phyloP scores from a whole-genome alignment of 106 monocot genomes.

The Acanthochlamys bracteata region DNA sequence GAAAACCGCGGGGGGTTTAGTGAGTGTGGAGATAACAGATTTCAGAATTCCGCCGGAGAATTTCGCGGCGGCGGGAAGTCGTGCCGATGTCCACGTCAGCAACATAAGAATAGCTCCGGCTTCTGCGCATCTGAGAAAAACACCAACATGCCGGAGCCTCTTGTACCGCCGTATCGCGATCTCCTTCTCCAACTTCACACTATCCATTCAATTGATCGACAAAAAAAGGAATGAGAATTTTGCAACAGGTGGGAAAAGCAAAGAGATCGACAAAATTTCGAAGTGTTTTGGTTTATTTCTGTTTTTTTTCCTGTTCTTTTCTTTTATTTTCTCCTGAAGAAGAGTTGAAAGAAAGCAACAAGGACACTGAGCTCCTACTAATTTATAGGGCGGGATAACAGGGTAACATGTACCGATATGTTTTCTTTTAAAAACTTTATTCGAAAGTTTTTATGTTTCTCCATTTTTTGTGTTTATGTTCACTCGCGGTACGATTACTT shows the following conservation, averaged over 20 bases:
- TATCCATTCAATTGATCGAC: slow-evolving; percentile 3
- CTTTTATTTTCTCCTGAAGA: too few relatives aligned
- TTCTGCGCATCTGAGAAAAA: slow-evolving; percentile 22
- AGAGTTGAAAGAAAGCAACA: too few relatives aligned
- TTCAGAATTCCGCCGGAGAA: slow-evolving; percentile 24
- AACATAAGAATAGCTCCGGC: slow-evolving; percentile 16
- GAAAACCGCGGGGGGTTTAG: slow-evolving; percentile 46
- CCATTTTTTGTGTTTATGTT: too few relatives aligned
- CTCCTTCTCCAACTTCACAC: slow-evolving; percentile 22
- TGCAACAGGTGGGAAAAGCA: too few relatives aligned
- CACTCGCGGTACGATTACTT: too few relatives aligned
- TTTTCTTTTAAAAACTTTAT: not conserved
- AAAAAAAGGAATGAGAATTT: too few relatives aligned
- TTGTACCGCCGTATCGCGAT: slow-evolving; percentile 22
- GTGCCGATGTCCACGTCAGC: slow-evolving; percentile 24
- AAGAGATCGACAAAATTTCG: too few relatives aligned
- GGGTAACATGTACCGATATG: not conserved
- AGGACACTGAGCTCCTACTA: not conserved
- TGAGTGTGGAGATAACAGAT: slow-evolving; percentile 18
- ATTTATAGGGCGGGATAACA: not conserved
- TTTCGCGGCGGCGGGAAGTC: slow-evolving; percentile 19
- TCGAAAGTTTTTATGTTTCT: not conserved
- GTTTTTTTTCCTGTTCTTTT: too few relatives aligned
- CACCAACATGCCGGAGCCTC: slow-evolving; percentile 8
- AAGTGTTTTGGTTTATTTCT: too few relatives aligned